A percentile compares a stretch with the other conserved stretches of the same genome.
Evolutionary conservation across 306 rosid genomes (phyloP).

Genomic region (Pterocarpus macrocarpus): DNA sequence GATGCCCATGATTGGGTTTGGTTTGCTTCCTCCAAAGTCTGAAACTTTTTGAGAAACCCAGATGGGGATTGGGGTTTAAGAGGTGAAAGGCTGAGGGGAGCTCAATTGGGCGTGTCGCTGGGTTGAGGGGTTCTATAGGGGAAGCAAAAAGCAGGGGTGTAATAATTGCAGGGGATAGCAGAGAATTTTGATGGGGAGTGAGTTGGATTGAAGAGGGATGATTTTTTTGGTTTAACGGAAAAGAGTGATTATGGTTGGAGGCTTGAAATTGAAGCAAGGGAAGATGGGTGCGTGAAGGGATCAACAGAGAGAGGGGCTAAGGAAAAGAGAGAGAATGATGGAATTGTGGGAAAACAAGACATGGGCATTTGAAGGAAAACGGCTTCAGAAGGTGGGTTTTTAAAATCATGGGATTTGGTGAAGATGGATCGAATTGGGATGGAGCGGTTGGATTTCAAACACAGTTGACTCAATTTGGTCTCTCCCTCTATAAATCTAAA

Average conservation of each 20-base stretch:
- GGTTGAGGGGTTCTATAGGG: neutral
- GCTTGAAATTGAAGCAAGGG: constrained; percentile 42
- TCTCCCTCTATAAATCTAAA: constrained; percentile 4
- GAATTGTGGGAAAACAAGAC: constrained; percentile 52
- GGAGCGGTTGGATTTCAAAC: constrained; percentile 71
- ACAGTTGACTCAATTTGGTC: constrained; percentile 43
- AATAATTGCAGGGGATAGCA: constrained; percentile 4
- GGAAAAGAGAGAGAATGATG: constrained; percentile 32
- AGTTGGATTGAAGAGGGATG: neutral
- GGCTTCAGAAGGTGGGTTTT: constrained; percentile 49
- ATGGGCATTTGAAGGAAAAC: constrained; percentile 45
- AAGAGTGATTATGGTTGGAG: constrained; percentile 1
- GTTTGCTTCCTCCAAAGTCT: constrained; percentile 25
- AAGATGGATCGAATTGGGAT: constrained; percentile 46
- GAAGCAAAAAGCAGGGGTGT: constrained; percentile 29
- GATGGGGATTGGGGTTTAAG: constrained; percentile 39
- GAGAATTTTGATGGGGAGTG: neutral
- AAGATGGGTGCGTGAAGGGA: constrained; percentile 7
- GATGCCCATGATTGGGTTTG: constrained; percentile 60
- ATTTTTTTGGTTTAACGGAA: neutral
- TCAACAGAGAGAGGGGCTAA: constrained; percentile 9
- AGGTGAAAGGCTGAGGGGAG: neutral
- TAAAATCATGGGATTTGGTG: constrained; percentile 66
- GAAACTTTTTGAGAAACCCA: constrained; percentile 51
- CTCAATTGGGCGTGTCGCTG: neutral